Evolutionary conservation across 805 yeast genomes (phyloP).

Genomic region (Lipomyces orientalis): DNA sequence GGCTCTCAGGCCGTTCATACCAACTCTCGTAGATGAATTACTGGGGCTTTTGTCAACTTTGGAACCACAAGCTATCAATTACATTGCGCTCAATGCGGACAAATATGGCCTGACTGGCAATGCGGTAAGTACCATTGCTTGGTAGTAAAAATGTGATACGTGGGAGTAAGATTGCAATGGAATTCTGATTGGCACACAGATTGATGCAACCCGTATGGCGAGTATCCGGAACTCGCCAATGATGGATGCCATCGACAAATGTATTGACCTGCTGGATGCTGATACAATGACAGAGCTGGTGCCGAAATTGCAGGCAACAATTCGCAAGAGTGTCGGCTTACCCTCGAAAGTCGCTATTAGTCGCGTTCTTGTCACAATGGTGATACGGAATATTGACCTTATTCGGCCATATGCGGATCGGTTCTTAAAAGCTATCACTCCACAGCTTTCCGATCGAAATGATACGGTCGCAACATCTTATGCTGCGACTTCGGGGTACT

Average conservation of each 20-base stretch:
- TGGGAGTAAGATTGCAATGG: background rate
- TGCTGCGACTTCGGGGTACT: conserved; percentile 80
- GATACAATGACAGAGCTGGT: conserved; percentile 57
- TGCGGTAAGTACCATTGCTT: conserved; percentile 47
- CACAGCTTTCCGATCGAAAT: conserved; percentile 72
- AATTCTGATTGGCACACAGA: background rate
- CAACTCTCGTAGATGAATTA: conserved; percentile 71
- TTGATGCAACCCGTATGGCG: conserved; percentile 78
- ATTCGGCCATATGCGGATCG: conserved; percentile 62
- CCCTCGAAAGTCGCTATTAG: conserved; percentile 91
- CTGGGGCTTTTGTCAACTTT: conserved; percentile 77
- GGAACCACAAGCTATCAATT: conserved; percentile 90
- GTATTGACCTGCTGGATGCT: conserved; percentile 65
- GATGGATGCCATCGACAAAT: conserved; percentile 80
- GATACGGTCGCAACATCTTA: conserved; percentile 74
- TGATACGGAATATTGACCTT: conserved; percentile 58
- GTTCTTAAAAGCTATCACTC: conserved; percentile 61
- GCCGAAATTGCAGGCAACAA: conserved; percentile 57
- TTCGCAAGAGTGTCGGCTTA: conserved; percentile 77
- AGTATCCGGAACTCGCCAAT: conserved; percentile 82
- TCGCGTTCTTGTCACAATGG: conserved; percentile 67
- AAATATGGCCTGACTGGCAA: conserved; percentile 76
- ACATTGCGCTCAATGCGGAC: conserved; percentile 83
- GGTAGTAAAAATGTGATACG: background rate
- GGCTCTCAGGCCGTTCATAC: conserved; percentile 66